phyloP scores from a whole-genome alignment of 352 stramenopile species.

The Phytophthora constricta region DNA sequence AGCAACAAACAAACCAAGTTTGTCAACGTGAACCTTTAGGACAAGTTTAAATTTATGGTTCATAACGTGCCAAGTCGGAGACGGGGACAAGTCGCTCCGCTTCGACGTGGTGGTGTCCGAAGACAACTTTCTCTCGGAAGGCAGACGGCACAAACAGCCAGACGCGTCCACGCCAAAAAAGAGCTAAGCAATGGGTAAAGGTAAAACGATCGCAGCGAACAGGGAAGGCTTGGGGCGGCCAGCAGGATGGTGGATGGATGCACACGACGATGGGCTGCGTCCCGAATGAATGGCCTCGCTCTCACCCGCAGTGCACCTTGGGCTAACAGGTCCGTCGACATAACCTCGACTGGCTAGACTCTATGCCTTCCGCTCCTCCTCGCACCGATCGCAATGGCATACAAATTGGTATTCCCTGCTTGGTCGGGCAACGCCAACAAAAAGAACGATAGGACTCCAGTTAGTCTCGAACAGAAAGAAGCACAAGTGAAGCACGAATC shows the following conservation, averaged over 20 bases:
- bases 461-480: conserved; percentile 17
- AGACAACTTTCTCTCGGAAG: conserved; percentile 12
- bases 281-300: too few species aligned
- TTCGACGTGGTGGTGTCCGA: conserved; percentile 1
- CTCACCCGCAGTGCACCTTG: too few species aligned
- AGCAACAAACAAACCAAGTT: too few species aligned
- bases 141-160: conserved; percentile 25
- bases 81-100: conserved; percentile 4
- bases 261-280: not conserved
- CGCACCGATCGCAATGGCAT: conserved; percentile 70
- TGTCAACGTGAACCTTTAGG: conserved; percentile 31
- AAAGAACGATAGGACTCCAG: conserved; percentile 19
- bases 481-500: not conserved
- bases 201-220: too few species aligned
- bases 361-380: conserved; percentile 69
- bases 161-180: conserved; percentile 21
- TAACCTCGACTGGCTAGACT: conserved; percentile 14
- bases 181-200: conserved; percentile 5
- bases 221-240: not conserved
- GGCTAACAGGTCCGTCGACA: too few species aligned
- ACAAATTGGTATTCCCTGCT: conserved; percentile 84
- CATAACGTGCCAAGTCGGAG: conserved; percentile 24
- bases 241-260: conserved; percentile 1
- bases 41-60: conserved; percentile 36
- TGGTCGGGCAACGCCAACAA: conserved; percentile 15